phyloP scores from a whole-genome alignment of 805 yeast species.

The Candida arabinofermentans region DNA sequence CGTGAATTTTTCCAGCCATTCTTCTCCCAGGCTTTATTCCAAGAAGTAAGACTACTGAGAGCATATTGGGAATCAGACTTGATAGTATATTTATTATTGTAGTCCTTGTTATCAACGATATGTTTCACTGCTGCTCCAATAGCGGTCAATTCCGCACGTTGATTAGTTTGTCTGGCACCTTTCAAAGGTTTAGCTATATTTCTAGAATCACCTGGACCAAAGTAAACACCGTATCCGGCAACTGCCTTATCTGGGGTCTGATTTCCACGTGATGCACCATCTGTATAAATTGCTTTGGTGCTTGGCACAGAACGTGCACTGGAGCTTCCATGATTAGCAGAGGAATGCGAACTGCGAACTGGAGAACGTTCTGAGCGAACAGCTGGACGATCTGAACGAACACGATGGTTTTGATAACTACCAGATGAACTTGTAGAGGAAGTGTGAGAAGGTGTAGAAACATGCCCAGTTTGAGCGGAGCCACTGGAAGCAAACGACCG shows the following conservation, averaged over 20 bases:
- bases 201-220: slow-evolving; percentile 49
- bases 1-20: slow-evolving; percentile 50
- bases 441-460: background rate
- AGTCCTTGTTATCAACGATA: slow-evolving; percentile 26
- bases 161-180: slow-evolving; percentile 60
- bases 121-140: slow-evolving; percentile 49
- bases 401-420: too few species aligned
- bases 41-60: slow-evolving; percentile 48
- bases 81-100: slow-evolving; percentile 36
- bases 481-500: background rate
- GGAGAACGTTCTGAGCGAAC: too few species aligned
- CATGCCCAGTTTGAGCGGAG: background rate
- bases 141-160: slow-evolving; percentile 76
- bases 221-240: slow-evolving; percentile 78
- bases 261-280: slow-evolving; percentile 70
- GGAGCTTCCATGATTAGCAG: too few species aligned
- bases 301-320: background rate
- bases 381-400: background rate
- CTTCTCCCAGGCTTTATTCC: slow-evolving; percentile 53
- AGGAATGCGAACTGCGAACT: too few species aligned
- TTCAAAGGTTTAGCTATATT: slow-evolving; percentile 53
- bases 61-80: slow-evolving; percentile 72
- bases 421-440: background rate
- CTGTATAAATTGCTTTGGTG: slow-evolving; percentile 50
- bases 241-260: slow-evolving; percentile 37